These are phyloP conservation scores for Fusarium pilosicola DNA, from an alignment of 2,329 filamentous ascomycete genomes.

Conservation along the genomic window DNA sequence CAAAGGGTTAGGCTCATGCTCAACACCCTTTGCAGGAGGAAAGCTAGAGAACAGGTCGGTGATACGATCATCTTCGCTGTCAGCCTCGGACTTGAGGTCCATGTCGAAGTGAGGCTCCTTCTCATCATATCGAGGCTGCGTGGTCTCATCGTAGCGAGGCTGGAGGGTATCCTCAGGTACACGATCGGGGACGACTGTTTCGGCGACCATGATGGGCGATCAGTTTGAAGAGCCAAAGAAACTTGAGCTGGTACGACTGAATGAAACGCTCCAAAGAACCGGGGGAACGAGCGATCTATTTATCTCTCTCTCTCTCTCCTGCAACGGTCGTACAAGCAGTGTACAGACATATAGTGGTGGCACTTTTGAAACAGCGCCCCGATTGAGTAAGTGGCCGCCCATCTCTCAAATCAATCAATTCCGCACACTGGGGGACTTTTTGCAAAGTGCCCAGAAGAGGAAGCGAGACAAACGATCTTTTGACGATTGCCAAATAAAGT, in stretches of 20 bases:
- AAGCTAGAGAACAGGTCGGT: slow-evolving; percentile 55
- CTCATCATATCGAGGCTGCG: slow-evolving; percentile 36
- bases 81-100: slow-evolving; percentile 43
- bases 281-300: slow-evolving; percentile 11
- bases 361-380: slow-evolving; percentile 12
- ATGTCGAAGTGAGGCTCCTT: slow-evolving; percentile 38
- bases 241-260: slow-evolving; percentile 16
- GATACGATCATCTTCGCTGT: slow-evolving; percentile 44
- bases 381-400: slow-evolving; percentile 2
- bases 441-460: slow-evolving; percentile 10
- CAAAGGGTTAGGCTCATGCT: slow-evolving; percentile 59
- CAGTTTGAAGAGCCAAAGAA: background rate
- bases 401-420: background rate
- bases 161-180: slow-evolving; percentile 27
- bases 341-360: background rate
- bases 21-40: slow-evolving; percentile 52
- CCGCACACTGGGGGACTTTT: slow-evolving; percentile 7
- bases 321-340: background rate
- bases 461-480: slow-evolving; percentile 25
- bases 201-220: slow-evolving; percentile 30
- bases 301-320: slow-evolving; percentile 13
- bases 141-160: slow-evolving; percentile 37
- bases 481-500: slow-evolving; percentile 1
- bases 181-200: slow-evolving; percentile 29
- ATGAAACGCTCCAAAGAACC: background rate